phyloP scores from a whole-genome alignment of 805 yeast species.

The Metschnikowia cubensis region DNA sequence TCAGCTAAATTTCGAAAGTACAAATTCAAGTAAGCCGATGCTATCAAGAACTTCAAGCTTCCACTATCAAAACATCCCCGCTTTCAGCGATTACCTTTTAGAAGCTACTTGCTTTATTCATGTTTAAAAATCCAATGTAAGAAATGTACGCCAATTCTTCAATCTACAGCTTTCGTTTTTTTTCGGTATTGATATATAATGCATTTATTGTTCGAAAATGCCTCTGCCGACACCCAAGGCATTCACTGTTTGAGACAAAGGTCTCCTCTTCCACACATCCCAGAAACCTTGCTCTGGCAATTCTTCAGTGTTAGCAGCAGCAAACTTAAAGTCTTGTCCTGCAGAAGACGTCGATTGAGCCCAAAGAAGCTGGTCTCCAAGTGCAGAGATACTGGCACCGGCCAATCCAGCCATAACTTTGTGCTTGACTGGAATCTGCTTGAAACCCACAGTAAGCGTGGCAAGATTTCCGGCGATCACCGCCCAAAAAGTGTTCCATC shows the following conservation, averaged over 20 bases:
- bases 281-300: conserved; percentile 51
- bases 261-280: conserved; percentile 79
- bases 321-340: conserved; percentile 35
- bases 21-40: too few relatives aligned
- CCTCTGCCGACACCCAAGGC: conserved; percentile 70
- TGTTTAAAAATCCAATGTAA: too few relatives aligned
- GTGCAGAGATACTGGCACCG: conserved; percentile 37
- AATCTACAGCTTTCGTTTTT: not conserved
- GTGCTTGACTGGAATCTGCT: conserved; percentile 39
- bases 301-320: conserved; percentile 36
- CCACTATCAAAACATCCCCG: too few relatives aligned
- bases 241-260: conserved; percentile 72
- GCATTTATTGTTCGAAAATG: conserved; percentile 37
- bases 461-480: conserved; percentile 50
- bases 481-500: conserved; percentile 61
- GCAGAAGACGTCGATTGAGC: conserved; percentile 40
- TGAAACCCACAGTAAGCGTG: conserved; percentile 42
- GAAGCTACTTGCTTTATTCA: too few relatives aligned
- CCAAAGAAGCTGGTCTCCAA: conserved; percentile 37
- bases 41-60: too few relatives aligned
- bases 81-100: too few relatives aligned
- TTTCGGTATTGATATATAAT: conserved; percentile 2
- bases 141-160: too few relatives aligned
- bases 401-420: conserved; percentile 38
- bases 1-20: too few relatives aligned